phyloP scores from a whole-genome alignment of 129 eudicot species.

The Flaveria bidentis region DNA sequence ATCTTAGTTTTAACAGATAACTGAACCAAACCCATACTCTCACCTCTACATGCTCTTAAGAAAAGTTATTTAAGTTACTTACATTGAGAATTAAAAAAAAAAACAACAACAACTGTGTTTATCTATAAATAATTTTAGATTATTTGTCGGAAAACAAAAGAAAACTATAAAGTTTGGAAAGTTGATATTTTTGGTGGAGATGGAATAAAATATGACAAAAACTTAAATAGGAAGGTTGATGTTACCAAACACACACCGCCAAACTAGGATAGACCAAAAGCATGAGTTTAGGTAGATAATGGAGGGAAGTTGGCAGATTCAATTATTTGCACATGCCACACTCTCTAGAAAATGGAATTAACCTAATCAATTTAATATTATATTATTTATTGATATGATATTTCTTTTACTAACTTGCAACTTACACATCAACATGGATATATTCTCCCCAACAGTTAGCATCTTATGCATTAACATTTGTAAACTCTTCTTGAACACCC shows the following conservation, averaged over 20 bases:
- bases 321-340: constrained; percentile 55
- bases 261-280: constrained; percentile 38
- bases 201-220: constrained; percentile 25
- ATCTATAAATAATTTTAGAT: no score
- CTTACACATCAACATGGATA: neutral
- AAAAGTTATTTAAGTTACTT: no score
- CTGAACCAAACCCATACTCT: no score
- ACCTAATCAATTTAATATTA: neutral
- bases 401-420: constrained; percentile 1
- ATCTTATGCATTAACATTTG: neutral
- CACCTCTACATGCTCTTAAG: no score
- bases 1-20: no score
- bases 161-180: neutral
- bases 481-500: neutral
- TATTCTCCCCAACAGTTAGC: neutral
- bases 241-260: constrained; percentile 38
- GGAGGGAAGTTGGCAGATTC: constrained; percentile 37
- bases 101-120: no score
- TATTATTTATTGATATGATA: neutral
- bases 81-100: no score
- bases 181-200: constrained; percentile 9
- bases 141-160: no score
- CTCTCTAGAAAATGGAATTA: constrained; percentile 4
- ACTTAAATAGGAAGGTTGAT: constrained; percentile 30
- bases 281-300: constrained; percentile 43